Evolutionary conservation across 345 rosid genomes (phyloP).

Genomic region (Clarkia xantiana): DNA sequence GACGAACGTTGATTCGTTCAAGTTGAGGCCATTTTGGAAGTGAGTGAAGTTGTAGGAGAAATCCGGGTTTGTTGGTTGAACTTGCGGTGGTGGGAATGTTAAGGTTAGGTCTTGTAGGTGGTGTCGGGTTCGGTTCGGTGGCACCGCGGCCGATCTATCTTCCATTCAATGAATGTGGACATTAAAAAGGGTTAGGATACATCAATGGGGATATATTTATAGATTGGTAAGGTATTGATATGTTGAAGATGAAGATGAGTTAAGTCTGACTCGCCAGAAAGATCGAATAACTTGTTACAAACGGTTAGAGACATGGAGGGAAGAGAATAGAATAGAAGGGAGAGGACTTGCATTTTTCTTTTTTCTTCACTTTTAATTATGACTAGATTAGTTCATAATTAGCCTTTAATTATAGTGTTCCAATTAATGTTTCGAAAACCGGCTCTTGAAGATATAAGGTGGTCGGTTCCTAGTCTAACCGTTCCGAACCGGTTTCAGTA

Average conservation of each 20-base stretch:
- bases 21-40: constrained; percentile 1
- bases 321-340: no score
- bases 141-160: constrained; percentile 1
- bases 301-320: no score
- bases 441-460: no score
- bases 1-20: constrained; percentile 5
- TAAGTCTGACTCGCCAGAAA: constrained; percentile 5
- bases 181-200: not conserved
- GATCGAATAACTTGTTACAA: constrained; percentile 7
- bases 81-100: not conserved
- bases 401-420: no score
- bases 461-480: no score
- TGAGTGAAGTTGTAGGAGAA: constrained; percentile 3
- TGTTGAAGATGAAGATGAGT: not conserved
- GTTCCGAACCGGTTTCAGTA: no score
- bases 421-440: no score
- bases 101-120: not conserved
- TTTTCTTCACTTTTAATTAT: no score
- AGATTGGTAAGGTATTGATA: no score
- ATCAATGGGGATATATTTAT: not conserved
- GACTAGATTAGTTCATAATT: no score
- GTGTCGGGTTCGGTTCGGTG: not conserved
- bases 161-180: constrained; percentile 1
- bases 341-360: not conserved
- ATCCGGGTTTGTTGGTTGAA: constrained; percentile 1